phyloP scores from a whole-genome alignment of 176 grass and related monocot species.

The Lolium rigidum region DNA sequence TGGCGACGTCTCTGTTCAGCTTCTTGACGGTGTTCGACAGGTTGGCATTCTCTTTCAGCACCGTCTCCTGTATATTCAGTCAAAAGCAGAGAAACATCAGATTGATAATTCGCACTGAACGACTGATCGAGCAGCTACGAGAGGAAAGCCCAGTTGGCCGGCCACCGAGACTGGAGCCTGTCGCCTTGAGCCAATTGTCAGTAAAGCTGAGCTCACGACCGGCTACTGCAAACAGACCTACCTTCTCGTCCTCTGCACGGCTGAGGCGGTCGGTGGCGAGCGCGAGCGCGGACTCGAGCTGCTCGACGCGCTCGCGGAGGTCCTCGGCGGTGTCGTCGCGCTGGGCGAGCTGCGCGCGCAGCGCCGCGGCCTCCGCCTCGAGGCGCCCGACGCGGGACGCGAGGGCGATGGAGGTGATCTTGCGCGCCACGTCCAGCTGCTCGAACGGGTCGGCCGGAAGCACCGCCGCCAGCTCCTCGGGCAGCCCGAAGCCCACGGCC shows the following conservation, averaged over 20 bases:
- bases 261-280: slow-evolving; percentile 59
- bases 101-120: background rate
- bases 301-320: slow-evolving; percentile 73
- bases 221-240: background rate
- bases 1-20: slow-evolving; percentile 84
- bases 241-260: slow-evolving; percentile 74
- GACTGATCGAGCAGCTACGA: background rate
- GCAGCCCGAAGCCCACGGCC: slow-evolving; percentile 59
- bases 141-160: background rate
- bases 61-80: slow-evolving; percentile 61
- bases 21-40: slow-evolving; percentile 75
- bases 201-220: background rate
- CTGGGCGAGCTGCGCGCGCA: slow-evolving; percentile 61
- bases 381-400: slow-evolving; percentile 63
- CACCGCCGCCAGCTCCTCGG: slow-evolving; percentile 64
- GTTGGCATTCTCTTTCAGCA: slow-evolving; percentile 64
- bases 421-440: slow-evolving; percentile 93
- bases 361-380: slow-evolving; percentile 62
- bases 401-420: slow-evolving; percentile 92
- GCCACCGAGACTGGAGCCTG: background rate
- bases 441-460: slow-evolving; percentile 88
- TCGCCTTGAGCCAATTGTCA: background rate
- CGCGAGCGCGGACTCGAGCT: slow-evolving; percentile 65
- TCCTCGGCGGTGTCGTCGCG: slow-evolving; percentile 75
- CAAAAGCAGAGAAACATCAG: slow-evolving; percentile 8